Conservation (phyloP, 257 asterid genomes). For the Salvia hispanica region DNA sequence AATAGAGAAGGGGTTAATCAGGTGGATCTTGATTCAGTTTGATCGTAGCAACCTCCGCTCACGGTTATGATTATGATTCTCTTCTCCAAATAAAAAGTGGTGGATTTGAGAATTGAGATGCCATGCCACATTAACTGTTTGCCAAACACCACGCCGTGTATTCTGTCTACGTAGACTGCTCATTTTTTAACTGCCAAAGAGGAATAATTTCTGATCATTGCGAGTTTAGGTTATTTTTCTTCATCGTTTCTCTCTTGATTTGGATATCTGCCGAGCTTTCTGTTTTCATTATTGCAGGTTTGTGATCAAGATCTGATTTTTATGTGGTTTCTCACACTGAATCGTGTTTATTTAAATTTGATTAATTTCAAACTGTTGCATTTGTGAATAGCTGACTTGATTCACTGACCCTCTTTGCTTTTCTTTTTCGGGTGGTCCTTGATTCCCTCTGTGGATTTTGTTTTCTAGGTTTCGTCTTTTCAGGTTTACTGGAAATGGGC, state of each 20-base stretch:
- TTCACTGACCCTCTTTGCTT: conserved; percentile 30
- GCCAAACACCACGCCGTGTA: conserved; percentile 34
- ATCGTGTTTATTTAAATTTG: conserved; percentile 14
- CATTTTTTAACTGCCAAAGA: conserved; percentile 18
- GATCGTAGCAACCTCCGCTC: conserved; percentile 11
- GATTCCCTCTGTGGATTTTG: conserved; percentile 41
- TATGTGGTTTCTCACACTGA: conserved; percentile 20
- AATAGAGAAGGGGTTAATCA: conserved; percentile 27
- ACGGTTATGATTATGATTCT: conserved; percentile 27
- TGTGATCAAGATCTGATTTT: conserved; percentile 41
- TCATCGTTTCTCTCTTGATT: conserved; percentile 29
- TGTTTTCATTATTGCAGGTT: conserved; percentile 33
- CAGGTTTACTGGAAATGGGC: conserved; percentile 41
- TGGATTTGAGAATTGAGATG: conserved; percentile 30
- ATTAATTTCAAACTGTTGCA: conserved; percentile 45
- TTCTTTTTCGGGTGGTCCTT: conserved; percentile 41
- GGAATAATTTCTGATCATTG: conserved; percentile 26
- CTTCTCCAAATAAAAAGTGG: conserved; percentile 35
- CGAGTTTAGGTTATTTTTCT: conserved; percentile 43
- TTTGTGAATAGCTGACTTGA: conserved; percentile 33
- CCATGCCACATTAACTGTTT: conserved; percentile 37
- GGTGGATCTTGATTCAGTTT: neutral
- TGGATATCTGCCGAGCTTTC: no score
- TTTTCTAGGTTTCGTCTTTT: conserved; percentile 41
- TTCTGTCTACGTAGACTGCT: conserved; percentile 19